phyloP scores from a whole-genome alignment of 768 basidiomycete genomes.

The Pleurotus sapidus region DNA sequence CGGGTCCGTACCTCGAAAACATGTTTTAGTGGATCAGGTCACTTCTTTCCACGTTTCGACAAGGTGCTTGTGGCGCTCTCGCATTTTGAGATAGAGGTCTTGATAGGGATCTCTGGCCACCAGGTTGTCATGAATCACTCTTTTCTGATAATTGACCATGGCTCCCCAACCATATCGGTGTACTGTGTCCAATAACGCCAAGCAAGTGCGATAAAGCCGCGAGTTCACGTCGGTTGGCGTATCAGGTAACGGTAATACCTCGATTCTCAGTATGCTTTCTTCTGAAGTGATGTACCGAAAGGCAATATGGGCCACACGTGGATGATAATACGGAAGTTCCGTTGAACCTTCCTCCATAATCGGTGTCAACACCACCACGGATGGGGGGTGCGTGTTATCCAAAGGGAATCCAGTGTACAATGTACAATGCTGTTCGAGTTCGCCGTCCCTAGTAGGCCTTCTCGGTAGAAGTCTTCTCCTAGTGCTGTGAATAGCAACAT shows the following conservation, averaged over 20 bases:
- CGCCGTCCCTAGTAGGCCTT: conserved; percentile 70
- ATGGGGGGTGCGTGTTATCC: conserved; percentile 20
- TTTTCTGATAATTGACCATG: conserved; percentile 80
- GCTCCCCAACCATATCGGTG: conserved; percentile 90
- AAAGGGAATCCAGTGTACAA: conserved; percentile 44
- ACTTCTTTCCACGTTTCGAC: conserved; percentile 75
- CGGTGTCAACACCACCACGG: conserved; percentile 57
- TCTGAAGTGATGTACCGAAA: conserved; percentile 53
- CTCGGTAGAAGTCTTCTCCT: conserved; percentile 73
- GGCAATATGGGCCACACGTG: conserved; percentile 73
- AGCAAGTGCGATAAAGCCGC: conserved; percentile 76
- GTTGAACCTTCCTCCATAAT: conserved; percentile 36
- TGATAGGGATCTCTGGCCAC: conserved; percentile 80
- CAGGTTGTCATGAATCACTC: conserved; percentile 79
- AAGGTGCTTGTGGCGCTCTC: conserved; percentile 79
- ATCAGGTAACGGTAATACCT: conserved; percentile 49
- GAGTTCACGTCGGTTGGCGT: conserved; percentile 50
- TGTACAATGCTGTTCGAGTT: conserved; percentile 76
- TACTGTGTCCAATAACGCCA: conserved; percentile 77
- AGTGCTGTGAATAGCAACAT: conserved; percentile 45
- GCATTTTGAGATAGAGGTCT: conserved; percentile 85
- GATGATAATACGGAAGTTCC: conserved; percentile 87
- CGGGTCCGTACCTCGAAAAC: conserved; percentile 72
- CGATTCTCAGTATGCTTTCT: conserved; percentile 43
- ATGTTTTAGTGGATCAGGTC: conserved; percentile 87